Base-by-base conservation (phyloP, 2,329 filamentous ascomycete species). In the Claviceps digitariae region DNA sequence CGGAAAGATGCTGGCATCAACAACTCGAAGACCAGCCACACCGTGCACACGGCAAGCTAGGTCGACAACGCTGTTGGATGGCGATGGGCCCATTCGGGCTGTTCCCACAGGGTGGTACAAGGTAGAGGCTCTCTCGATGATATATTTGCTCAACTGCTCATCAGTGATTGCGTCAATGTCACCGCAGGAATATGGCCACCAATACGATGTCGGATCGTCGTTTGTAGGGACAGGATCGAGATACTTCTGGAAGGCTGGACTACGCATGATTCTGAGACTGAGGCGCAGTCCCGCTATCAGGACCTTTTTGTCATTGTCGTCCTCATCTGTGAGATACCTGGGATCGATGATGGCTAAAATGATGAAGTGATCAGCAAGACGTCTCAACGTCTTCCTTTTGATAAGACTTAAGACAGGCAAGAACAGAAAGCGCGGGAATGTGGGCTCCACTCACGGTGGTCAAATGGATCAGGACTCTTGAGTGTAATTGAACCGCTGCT, bases 1-100 rank as follows among this genome's bases (percentile, higher is more conserved):
- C 1, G 78, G 76, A 55, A 77, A 82, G 5, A 74, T 70, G 27
- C 70, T 74, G 2, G 76, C 79, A 66, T 82, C 79, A 2, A 82
- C 77, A 17, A 82, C 78, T 27, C 79, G 68, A 49, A 83, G 64
- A 0, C 73, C 71, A 3, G 68, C 63, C 1, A 79, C 73, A 4
- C 77, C 77, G 31, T 74, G 67, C 3, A 82, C 78, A 29, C 71
- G 68, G 62, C 81, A 79, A 50, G 74, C 66, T 0, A 68, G 67
- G 60, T 82, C 76, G 52, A 82, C 57, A 27, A 58, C 57, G 52
- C 56, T 58, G 47, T 34, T 48, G 4, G 48, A 53, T 4, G 55
- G 20, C 13, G 40, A 45, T 9, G 55, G 53, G n/a, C 57, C 57
- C 57, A 59, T 59, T 31, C 57, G 55, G 6, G 57, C 57, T 10